Conservation (phyloP, 176 grass and related monocot species). For the Oryza meridionalis region DNA sequence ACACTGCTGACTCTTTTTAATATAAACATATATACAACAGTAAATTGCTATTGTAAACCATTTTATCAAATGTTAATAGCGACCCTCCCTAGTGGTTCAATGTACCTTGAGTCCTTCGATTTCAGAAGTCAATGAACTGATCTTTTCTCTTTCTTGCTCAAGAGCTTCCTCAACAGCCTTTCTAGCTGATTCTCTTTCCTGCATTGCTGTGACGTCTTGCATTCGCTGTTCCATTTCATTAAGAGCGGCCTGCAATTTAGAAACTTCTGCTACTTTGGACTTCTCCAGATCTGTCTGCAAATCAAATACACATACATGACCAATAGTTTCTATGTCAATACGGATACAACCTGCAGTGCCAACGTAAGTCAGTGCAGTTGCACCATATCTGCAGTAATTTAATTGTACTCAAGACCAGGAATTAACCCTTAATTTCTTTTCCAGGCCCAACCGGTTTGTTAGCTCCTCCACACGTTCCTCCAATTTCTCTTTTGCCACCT, state of each 20-base stretch:
- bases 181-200: conserved; percentile 71
- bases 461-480: conserved; percentile 84
- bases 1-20: background rate
- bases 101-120: conserved; percentile 61
- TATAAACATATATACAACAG: conserved; percentile 13
- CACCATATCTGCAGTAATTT: conserved; percentile 20
- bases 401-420: conserved; percentile 29
- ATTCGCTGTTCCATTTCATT: conserved; percentile 65
- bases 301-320: conserved; percentile 36
- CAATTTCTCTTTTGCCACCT: conserved; percentile 81
- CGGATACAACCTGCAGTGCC: conserved; percentile 25
- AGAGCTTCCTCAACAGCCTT: conserved; percentile 76
- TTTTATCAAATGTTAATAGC: conserved; percentile 17
- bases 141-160: conserved; percentile 76
- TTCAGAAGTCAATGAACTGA: conserved; percentile 63
- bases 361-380: conserved; percentile 1
- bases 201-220: conserved; percentile 57
- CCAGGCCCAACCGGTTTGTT: conserved; percentile 50
- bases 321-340: conserved; percentile 21
- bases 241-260: conserved; percentile 65
- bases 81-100: background rate
- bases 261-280: conserved; percentile 65
- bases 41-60: conserved; percentile 3
- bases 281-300: conserved; percentile 78
- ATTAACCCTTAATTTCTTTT: conserved; percentile 72